Percentiles rank a stretch among this genome's conserved stretches.
Evolutionary conservation across 2,329 filamentous ascomycete genomes (phyloP).

Genomic region (Coleophoma cylindrospora): DNA sequence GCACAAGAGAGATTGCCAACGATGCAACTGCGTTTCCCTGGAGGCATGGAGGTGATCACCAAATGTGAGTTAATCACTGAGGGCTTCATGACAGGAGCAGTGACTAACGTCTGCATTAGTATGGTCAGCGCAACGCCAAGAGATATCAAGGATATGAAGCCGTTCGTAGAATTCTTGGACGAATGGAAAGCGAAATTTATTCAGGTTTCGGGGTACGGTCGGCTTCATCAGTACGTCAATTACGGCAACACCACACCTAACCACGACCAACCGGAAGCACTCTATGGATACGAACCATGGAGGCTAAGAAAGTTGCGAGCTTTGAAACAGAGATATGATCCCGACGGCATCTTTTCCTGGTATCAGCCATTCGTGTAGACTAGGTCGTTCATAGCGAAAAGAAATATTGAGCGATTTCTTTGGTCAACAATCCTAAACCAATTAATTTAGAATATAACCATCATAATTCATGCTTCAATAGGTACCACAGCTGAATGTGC

Average conservation of each 20-base stretch:
- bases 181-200: not conserved
- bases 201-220: not conserved
- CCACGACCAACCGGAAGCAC: not conserved
- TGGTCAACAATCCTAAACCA: no score
- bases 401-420: no score
- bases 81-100: no score
- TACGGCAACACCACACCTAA: not conserved
- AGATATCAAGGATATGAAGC: no score
- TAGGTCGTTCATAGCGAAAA: no score
- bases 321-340: not conserved
- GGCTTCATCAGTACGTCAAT: not conserved
- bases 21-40: not conserved
- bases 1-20: not conserved
- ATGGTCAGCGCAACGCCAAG: no score
- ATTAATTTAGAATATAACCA: no score
- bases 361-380: not conserved
- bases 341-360: not conserved
- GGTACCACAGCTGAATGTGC: no score
- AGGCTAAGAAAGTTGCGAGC: not conserved
- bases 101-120: no score
- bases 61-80: not conserved
- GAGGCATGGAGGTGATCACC: not conserved
- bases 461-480: no score
- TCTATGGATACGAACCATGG: not conserved
- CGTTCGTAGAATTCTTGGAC: not conserved